Evolutionary conservation across 345 rosid species (phyloP).

Genomic region (Arabis hirsuta): DNA sequence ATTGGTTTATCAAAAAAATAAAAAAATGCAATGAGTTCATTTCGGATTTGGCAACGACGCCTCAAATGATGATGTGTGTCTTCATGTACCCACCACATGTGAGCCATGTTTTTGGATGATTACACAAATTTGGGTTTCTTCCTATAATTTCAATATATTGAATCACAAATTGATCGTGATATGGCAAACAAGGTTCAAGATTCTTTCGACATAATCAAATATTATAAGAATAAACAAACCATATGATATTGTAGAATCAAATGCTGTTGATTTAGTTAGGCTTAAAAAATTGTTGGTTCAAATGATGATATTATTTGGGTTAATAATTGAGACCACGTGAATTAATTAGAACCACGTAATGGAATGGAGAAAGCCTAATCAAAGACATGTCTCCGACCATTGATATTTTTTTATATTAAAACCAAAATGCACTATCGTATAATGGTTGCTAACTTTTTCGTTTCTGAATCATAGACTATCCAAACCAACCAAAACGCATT

Average conservation of each 20-base stretch:
- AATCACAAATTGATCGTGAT: conserved; percentile 28
- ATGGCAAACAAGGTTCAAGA: conserved; percentile 34
- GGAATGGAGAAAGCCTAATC: not conserved
- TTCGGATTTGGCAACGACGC: conserved; percentile 30
- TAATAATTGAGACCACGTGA: conserved; percentile 44
- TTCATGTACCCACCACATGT: conserved; percentile 44
- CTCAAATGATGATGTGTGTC: conserved; percentile 28
- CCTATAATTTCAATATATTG: conserved; percentile 18
- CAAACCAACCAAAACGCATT: not conserved
- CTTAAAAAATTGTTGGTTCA: not conserved
- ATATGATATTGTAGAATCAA: conserved; percentile 26
- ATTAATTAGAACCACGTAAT: conserved; percentile 4
- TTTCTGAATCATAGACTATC: conserved; percentile 9
- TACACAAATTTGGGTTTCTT: conserved; percentile 27
- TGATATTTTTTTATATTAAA: conserved; percentile 16
- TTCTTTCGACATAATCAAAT: conserved; percentile 38
- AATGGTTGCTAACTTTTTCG: conserved; percentile 7
- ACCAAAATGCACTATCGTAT: conserved; percentile 14
- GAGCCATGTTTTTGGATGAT: conserved; percentile 38
- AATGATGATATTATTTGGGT: conserved; percentile 8
- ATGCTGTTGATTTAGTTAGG: conserved; percentile 32
- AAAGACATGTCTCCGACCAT: conserved; percentile 47
- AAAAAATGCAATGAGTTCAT: not conserved
- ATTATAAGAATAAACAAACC: conserved; percentile 11
- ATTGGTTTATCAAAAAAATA: not conserved